Base-by-base conservation (phyloP, 345 rosid species). In the Mallotus nudiflorus region DNA sequence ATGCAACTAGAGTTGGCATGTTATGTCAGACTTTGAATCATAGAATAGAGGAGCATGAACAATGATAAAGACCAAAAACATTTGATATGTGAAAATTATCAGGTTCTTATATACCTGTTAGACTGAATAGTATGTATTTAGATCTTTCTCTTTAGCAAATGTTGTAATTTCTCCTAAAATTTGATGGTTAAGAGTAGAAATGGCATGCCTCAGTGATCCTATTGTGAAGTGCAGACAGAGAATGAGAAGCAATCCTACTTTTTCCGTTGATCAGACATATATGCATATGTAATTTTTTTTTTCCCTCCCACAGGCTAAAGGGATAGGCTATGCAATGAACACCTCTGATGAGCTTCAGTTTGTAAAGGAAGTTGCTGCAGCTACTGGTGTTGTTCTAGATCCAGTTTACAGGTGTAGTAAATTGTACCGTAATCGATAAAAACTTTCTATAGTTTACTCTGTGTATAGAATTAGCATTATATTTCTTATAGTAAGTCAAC, bases 301-400 rank as follows among this genome's bases (percentile, higher is more conserved):
- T 67, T 58, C 16, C 22, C 48, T 67, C 65, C 25, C 45, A 56
- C 81, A 91, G 98, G 97, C 96, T 66, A 91, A 91, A 83, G 93
- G 96, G 74, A 66, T 83, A 55, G 98, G 97, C 68, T 91, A 94
- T 81, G 96, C 98, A 68, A 83, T 90, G 62, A 94, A 75, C 78
- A 84, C 95, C 1, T 44, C 86, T 19, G 95, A 90, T 68, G 97
- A 94, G 80, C 91, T 94, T 50, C 77, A 85, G 69, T 94, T 85
- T 80, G 89, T 91, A 5, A 90, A 83, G 78, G 93, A 91, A 77
- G 77, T 91, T 72, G 96, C 98, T 50, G 48, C 78, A 48, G 83
- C 91, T 40, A 91, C 96, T 2, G 90, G 98, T 45, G 84, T 91
- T 62, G 72, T 94, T 76, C 91, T 91, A 50, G 96, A 91, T 69